These are phyloP conservation scores for Clohesyomyces aquaticus DNA, from an alignment of 495 filamentous ascomycete species.

Conservation along the genomic window DNA sequence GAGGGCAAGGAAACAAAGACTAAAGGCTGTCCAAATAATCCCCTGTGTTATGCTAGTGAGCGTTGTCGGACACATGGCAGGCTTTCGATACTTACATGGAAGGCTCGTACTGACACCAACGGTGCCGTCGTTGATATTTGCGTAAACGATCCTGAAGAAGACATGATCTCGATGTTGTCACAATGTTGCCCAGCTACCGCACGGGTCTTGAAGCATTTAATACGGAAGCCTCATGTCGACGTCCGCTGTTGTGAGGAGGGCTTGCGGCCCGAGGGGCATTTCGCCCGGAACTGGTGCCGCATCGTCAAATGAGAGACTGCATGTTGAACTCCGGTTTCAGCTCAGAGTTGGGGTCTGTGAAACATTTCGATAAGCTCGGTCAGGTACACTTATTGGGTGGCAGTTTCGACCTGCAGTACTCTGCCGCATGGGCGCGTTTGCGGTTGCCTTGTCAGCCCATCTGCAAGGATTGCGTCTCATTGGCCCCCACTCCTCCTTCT, in stretches of 20 bases:
- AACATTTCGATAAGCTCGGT: neutral
- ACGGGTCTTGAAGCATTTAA: too few species aligned
- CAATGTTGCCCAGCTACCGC: neutral
- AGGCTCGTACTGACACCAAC: constrained; percentile 7
- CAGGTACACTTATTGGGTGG: neutral
- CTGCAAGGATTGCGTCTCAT: constrained; percentile 1
- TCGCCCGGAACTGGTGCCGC: neutral
- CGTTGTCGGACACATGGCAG: neutral
- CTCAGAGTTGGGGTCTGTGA: constrained; percentile 2
- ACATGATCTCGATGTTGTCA: neutral
- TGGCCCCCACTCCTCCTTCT: neutral
- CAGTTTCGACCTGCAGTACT: neutral
- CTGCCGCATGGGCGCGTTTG: neutral
- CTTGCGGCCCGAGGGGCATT: too few species aligned
- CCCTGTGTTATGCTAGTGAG: constrained; percentile 1
- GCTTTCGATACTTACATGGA: constrained; percentile 10
- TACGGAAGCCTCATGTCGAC: too few species aligned
- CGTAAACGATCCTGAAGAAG: neutral
- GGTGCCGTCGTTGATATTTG: neutral
- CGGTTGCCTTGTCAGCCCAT: neutral
- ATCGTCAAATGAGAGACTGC: too few species aligned
- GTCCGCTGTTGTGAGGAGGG: too few species aligned
- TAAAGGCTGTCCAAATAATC: neutral
- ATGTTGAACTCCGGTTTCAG: too few species aligned
- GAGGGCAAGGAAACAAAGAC: constrained; percentile 3